These are phyloP conservation scores for Thraustochytrium striatum DNA, from an alignment of 352 stramenopile species.

Conservation along the genomic window DNA sequence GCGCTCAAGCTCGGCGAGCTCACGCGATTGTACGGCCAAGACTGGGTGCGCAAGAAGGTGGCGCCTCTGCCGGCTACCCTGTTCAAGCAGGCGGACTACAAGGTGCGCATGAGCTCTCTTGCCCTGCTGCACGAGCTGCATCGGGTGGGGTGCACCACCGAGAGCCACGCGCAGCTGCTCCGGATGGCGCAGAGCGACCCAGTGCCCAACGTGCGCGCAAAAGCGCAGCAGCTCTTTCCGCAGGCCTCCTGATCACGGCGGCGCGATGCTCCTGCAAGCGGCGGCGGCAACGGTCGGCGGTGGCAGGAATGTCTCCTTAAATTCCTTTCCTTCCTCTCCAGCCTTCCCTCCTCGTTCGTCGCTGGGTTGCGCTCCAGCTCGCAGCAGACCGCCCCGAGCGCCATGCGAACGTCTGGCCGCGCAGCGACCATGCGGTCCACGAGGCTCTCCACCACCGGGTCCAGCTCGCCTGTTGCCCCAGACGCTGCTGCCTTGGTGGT, in stretches of 20 bases:
- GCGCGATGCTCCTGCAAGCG: not conserved
- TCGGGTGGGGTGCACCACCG: constrained; percentile 14
- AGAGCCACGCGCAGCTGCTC: not conserved
- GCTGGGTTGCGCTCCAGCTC: too few relatives aligned
- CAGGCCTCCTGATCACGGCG: not conserved
- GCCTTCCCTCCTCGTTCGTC: too few relatives aligned
- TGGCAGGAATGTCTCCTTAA: too few relatives aligned
- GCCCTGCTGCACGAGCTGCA: constrained; percentile 14
- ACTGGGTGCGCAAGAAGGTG: constrained; percentile 6
- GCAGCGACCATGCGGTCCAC: too few relatives aligned
- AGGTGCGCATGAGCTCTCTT: constrained; percentile 17
- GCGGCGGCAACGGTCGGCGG: too few relatives aligned
- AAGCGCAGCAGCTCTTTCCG: constrained; percentile 9
- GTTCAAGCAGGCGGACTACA: constrained; percentile 8
- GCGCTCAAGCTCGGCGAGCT: not conserved
- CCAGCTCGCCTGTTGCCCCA: too few relatives aligned
- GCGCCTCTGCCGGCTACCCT: not conserved
- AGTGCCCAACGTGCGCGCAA: constrained; percentile 18
- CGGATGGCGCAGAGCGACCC: constrained; percentile 18
- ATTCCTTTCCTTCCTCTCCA: too few relatives aligned
- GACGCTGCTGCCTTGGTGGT: too few relatives aligned
- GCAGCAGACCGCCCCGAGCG: too few relatives aligned
- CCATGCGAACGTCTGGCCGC: too few relatives aligned
- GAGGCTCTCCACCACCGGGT: too few relatives aligned
- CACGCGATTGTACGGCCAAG: not conserved